A percentile compares a stretch with the other conserved stretches of the same genome.
Conservation (phyloP, 164 flowering plant genomes). For the Tinospora cordifolia region DNA sequence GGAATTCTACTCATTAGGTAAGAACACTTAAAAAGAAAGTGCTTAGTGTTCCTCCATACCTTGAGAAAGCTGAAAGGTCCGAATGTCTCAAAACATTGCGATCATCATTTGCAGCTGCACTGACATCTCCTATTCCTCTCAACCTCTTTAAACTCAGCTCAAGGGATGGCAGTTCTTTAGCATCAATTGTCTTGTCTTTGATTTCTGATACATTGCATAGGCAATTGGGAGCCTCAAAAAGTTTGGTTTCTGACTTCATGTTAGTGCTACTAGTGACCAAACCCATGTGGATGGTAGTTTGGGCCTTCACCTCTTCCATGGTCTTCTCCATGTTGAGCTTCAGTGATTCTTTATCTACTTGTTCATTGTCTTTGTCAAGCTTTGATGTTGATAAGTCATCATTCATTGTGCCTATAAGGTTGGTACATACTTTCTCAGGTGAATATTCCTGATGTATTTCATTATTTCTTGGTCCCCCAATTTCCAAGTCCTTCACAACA, state of each 20-base stretch:
- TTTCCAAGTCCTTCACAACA: conserved; percentile 41
- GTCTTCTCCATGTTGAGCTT: conserved; percentile 22
- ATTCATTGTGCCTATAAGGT: conserved; percentile 17
- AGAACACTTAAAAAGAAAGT: neutral
- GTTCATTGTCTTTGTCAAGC: conserved; percentile 18
- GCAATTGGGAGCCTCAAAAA: conserved; percentile 20
- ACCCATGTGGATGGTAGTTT: conserved; percentile 19
- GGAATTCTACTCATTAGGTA: neutral
- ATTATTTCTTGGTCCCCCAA: conserved; percentile 27
- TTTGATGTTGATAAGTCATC: conserved; percentile 20
- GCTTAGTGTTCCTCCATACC: conserved; percentile 27
- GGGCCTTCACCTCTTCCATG: conserved; percentile 15
- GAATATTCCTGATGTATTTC: conserved; percentile 25
- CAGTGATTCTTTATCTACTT: conserved; percentile 19
- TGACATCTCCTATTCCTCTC: conserved; percentile 30
- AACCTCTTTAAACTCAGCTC: conserved; percentile 47
- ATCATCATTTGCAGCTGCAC: conserved; percentile 26
- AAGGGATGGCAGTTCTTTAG: conserved; percentile 40
- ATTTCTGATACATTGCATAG: conserved; percentile 22
- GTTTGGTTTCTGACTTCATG: conserved; percentile 20
- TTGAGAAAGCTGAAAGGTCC: conserved; percentile 70
- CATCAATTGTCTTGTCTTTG: conserved; percentile 22
- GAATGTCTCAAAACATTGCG: conserved; percentile 59
- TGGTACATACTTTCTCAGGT: conserved; percentile 20
- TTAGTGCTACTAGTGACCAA: conserved; percentile 16